phyloP scores from a whole-genome alignment of 805 yeast species.

The Candida golubevii region DNA sequence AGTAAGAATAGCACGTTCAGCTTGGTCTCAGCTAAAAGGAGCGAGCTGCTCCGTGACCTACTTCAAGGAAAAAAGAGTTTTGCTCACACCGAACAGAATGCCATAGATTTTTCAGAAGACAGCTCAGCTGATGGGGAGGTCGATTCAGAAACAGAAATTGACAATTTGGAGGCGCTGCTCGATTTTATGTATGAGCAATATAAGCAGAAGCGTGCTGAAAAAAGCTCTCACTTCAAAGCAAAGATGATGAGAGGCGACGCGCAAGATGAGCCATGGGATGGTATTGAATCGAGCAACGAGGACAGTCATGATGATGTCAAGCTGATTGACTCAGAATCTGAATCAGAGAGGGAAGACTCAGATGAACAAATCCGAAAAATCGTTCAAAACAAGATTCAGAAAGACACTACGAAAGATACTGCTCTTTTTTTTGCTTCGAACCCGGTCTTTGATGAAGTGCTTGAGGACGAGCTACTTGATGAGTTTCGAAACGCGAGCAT shows the following conservation, averaged over 20 bases:
- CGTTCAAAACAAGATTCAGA: constrained; percentile 41
- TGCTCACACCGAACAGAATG: constrained; percentile 36
- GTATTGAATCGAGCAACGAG: constrained; percentile 48
- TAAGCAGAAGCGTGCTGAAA: constrained; percentile 62
- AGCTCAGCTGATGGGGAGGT: neutral
- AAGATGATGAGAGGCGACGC: constrained; percentile 71
- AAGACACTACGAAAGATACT: constrained; percentile 33
- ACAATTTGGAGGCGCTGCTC: constrained; percentile 73
- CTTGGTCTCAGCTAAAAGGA: constrained; percentile 78
- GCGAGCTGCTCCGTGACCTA: constrained; percentile 72
- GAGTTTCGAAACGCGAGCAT: constrained; percentile 3
- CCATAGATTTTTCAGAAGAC: neutral
- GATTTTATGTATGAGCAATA: constrained; percentile 75
- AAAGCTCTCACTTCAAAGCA: constrained; percentile 65
- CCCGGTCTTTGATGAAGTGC: constrained; percentile 35
- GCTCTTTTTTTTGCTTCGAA: constrained; percentile 39
- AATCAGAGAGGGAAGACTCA: constrained; percentile 48
- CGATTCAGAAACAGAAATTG: constrained; percentile 50
- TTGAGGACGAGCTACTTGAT: constrained; percentile 43
- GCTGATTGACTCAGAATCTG: constrained; percentile 42
- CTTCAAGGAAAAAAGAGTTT: constrained; percentile 71
- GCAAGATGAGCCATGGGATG: constrained; percentile 76
- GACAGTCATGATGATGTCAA: constrained; percentile 32
- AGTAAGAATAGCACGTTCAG: constrained; percentile 81
- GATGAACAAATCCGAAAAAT: constrained; percentile 59